Evolutionary conservation across 2,329 filamentous ascomycete genomes (phyloP).

Genomic region (Neofusicoccum parvum): DNA sequence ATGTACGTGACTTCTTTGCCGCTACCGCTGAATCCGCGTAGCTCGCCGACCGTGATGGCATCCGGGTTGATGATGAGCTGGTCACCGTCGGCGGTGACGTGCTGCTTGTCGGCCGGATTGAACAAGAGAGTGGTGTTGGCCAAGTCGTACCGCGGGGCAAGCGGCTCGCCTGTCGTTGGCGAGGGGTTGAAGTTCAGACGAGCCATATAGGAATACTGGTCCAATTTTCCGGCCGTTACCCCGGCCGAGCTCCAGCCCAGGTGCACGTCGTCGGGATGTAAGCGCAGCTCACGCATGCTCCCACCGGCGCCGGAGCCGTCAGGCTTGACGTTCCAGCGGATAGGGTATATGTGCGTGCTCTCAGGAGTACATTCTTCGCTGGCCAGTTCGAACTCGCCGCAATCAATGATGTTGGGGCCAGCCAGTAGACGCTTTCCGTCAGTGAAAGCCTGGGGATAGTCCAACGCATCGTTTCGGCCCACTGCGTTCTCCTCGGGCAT

Average conservation of each 20-base stretch:
- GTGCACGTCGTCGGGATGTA: slow-evolving; percentile 51
- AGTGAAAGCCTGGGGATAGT: slow-evolving; percentile 50
- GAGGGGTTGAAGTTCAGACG: slow-evolving; percentile 45
- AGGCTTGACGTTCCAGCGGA: slow-evolving; percentile 39
- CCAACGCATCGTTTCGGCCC: slow-evolving; percentile 27
- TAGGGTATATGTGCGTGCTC: slow-evolving; percentile 43
- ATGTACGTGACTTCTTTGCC: slow-evolving; percentile 48
- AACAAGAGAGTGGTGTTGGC: slow-evolving; percentile 42
- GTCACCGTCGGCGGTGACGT: slow-evolving; percentile 30
- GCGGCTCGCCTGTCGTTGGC: slow-evolving; percentile 34
- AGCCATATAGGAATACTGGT: slow-evolving; percentile 38
- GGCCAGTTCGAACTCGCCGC: slow-evolving; percentile 34
- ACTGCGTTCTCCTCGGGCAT: slow-evolving; percentile 38
- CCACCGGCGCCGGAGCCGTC: slow-evolving; percentile 40
- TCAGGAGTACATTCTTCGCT: slow-evolving; percentile 44
- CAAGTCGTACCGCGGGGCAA: slow-evolving; percentile 42
- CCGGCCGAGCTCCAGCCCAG: slow-evolving; percentile 47
- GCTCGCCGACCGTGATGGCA: slow-evolving; percentile 45
- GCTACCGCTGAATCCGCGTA: slow-evolving; percentile 48
- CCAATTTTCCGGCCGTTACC: slow-evolving; percentile 27
- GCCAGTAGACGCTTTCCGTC: slow-evolving; percentile 42
- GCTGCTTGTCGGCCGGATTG: slow-evolving; percentile 26
- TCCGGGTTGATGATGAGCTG: slow-evolving; percentile 35
- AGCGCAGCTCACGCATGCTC: slow-evolving; percentile 45
- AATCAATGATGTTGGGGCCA: slow-evolving; percentile 41